phyloP scores from a whole-genome alignment of 805 yeast species.

The Blastobotrys robertii region DNA sequence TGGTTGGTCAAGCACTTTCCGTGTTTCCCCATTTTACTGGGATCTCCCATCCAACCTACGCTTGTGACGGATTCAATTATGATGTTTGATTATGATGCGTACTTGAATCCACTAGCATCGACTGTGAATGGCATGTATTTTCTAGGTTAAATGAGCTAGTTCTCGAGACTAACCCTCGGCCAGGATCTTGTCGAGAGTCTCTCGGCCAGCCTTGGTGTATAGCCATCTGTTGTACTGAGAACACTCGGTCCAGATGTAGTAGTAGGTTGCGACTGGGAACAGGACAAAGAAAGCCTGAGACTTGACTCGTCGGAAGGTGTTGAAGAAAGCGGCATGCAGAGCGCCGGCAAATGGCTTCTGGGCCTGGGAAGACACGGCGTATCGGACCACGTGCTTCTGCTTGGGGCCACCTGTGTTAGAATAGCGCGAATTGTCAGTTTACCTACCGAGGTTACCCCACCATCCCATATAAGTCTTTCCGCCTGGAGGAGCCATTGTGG shows the following conservation, averaged over 20 bases:
- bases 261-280: conserved; percentile 70
- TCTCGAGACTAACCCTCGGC: too few relatives aligned
- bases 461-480: conserved; percentile 85
- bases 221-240: conserved; percentile 84
- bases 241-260: conserved; percentile 80
- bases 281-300: conserved; percentile 70
- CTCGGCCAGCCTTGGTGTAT: conserved; percentile 97
- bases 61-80: too few relatives aligned
- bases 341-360: conserved; percentile 87
- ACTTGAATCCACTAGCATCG: too few relatives aligned
- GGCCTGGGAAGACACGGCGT: conserved; percentile 88
- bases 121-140: too few relatives aligned
- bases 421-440: too few relatives aligned
- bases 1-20: too few relatives aligned
- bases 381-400: conserved; percentile 43
- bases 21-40: too few relatives aligned
- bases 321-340: conserved; percentile 77
- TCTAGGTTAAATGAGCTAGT: too few relatives aligned
- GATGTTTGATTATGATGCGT: too few relatives aligned
- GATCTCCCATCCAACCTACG: too few relatives aligned
- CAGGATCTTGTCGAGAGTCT: conserved; percentile 51
- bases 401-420: conserved; percentile 46
- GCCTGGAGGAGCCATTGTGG: conserved; percentile 56
- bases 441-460: conserved; percentile 86
- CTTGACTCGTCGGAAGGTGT: conserved; percentile 88